Evolutionary conservation across 2,329 filamentous ascomycete genomes (phyloP), one percentile per base, ranked within the genome.

Genomic region (Shiraia sp.): DNA sequence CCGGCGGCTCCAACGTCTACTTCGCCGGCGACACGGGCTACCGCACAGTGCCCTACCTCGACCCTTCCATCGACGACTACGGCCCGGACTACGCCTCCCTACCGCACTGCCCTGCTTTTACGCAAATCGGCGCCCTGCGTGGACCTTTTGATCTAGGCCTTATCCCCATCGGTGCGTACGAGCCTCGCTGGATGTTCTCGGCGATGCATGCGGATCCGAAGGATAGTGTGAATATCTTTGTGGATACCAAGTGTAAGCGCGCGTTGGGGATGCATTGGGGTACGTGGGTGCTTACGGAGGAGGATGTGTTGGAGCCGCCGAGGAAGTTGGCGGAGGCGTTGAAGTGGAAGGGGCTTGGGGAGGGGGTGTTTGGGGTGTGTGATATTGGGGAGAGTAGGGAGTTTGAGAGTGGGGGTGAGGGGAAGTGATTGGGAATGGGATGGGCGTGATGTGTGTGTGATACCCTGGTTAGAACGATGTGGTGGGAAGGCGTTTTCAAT

Each of bases 231-330:
- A 89, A 93, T 59, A 96, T 97, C 55, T 96, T 96, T 69, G 69
- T 76, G 6, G 91, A 96, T 57, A 95, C 89, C 1, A 79, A 79
- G 54, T 96, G 91, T 73, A 77, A 80, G 57, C 76, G 73, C 13
- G 91, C 90, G 15, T 77, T 96, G 73, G 91, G 82, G 2, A 96
- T 96, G 56, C 92, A 96, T 65, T 96, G 91, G 90, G 91, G 90
- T 2, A 77, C 75, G 6, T 96, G 91, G 90, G 85, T 88, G 1
- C 70, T 96, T 55, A 96, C 91, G 0, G 78, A 82, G 46, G 92
- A 97, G 69, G 87, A 91, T 45, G 86, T 95, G 1, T 67, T 91
- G 42, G 90, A 96, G 72, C 92, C 92, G 32, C 90, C 90, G 1
- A 72, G 68, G 66, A 71, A 87, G 65, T 72, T 96, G 47, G 85